Evolutionary conservation across 176 grass and related monocot genomes (phyloP).

Genomic region (Lolium rigidum): DNA sequence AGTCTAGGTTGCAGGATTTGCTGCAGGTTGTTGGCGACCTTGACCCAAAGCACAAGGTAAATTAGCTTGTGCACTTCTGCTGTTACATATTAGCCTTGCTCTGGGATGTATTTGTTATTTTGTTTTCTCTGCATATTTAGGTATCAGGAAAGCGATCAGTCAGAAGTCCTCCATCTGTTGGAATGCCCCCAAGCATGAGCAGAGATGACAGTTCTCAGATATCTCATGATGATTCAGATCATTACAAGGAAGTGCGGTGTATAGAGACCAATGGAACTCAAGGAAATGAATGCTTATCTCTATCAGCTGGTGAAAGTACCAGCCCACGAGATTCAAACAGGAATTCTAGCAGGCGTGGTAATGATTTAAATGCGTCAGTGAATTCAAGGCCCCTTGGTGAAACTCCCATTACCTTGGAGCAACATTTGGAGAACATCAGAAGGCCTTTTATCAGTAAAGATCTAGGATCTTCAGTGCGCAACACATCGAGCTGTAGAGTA

Average conservation of each 20-base stretch:
- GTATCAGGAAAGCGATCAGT: slow-evolving; percentile 52
- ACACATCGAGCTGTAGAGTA: slow-evolving; percentile 51
- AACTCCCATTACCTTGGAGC: slow-evolving; percentile 78
- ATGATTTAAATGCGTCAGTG: slow-evolving; percentile 50
- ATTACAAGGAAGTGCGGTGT: slow-evolving; percentile 91
- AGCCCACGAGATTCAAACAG: slow-evolving; percentile 34
- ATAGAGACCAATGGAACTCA: slow-evolving; percentile 59
- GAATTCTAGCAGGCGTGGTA: slow-evolving; percentile 30
- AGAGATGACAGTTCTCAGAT: slow-evolving; percentile 53
- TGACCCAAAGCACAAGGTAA: slow-evolving; percentile 63
- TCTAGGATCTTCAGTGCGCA: slow-evolving; percentile 48
- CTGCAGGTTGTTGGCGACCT: slow-evolving; percentile 62
- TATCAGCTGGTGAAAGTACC: slow-evolving; percentile 59
- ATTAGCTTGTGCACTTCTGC: slow-evolving; percentile 18
- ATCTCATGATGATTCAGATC: slow-evolving; percentile 60
- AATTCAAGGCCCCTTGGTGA: slow-evolving; percentile 48
- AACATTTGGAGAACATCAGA: slow-evolving; percentile 93
- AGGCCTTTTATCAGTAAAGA: slow-evolving; percentile 64
- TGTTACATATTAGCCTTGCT: neutral
- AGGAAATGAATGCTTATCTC: slow-evolving; percentile 43
- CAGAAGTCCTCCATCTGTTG: slow-evolving; percentile 60
- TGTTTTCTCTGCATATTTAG: slow-evolving; percentile 53
- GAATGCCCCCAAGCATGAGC: slow-evolving; percentile 43
- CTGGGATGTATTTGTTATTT: slow-evolving; percentile 41
- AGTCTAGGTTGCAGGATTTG: slow-evolving; percentile 76